These are phyloP conservation scores for Neostapfia colusana DNA, from an alignment of 176 grass and related monocot species.

Conservation along the genomic window DNA sequence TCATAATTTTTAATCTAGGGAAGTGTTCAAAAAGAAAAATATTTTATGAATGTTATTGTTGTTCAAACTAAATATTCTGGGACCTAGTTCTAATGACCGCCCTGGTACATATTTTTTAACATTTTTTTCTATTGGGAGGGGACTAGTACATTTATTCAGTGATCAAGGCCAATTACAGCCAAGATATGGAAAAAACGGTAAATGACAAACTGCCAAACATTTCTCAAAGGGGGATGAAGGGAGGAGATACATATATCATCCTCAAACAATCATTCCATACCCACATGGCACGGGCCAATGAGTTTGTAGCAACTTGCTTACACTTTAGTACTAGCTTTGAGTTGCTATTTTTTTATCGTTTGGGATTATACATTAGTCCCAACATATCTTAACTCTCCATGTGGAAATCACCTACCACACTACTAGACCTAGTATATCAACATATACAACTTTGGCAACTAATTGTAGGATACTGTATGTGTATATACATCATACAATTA, in stretches of 20 bases:
- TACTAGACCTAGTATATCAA: not conserved
- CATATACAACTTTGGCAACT: not conserved
- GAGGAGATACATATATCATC: not conserved
- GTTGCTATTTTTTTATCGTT: not conserved
- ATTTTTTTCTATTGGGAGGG: not conserved
- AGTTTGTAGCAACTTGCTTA: not conserved
- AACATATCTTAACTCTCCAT: not conserved
- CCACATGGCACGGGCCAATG: not conserved
- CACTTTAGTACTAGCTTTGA: not conserved
- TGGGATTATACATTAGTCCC: not conserved
- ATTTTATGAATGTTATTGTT: too few relatives aligned
- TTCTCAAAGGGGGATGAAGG: not conserved
- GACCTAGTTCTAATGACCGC: not conserved
- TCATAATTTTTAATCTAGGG: not conserved
- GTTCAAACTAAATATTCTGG: not conserved
- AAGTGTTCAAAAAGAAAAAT: too few relatives aligned
- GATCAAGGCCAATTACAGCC: not conserved
- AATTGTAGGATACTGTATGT: not conserved
- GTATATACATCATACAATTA: constrained; percentile 11
- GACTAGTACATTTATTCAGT: not conserved
- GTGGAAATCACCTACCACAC: not conserved
- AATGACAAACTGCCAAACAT: not conserved
- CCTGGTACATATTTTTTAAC: not conserved
- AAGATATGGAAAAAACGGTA: not conserved
- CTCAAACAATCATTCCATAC: not conserved